Percentiles rank a stretch among this genome's conserved stretches.
Conservation (phyloP, 2,329 filamentous ascomycete species). For the Plectosphaerella plurivora region DNA sequence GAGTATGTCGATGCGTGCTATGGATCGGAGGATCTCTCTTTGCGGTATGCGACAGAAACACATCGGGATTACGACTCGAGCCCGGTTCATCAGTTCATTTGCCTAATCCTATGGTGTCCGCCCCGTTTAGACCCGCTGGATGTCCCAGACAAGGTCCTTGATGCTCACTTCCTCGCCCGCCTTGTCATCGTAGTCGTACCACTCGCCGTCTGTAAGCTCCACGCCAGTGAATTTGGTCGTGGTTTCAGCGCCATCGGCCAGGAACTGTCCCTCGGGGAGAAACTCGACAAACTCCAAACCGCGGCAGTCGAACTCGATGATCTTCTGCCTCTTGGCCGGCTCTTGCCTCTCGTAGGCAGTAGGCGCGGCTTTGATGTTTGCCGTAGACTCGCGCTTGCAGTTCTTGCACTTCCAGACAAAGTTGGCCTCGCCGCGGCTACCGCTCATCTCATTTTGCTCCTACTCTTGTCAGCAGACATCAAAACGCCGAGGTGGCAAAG, state of each 20-base stretch:
- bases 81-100: background rate
- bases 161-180: slow-evolving; percentile 87
- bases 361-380: slow-evolving; percentile 73
- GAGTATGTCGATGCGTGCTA: no score
- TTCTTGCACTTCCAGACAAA: slow-evolving; percentile 99
- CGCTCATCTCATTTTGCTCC: slow-evolving; percentile 88
- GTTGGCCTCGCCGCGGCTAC: slow-evolving; percentile 92
- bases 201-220: slow-evolving; percentile 84
- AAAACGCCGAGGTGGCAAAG: background rate
- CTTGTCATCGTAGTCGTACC: slow-evolving; percentile 98
- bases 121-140: slow-evolving; percentile 62
- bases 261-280: slow-evolving; percentile 89
- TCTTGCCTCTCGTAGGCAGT: slow-evolving; percentile 66
- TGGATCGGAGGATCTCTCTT: no score
- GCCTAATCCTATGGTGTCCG: background rate
- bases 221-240: slow-evolving; percentile 76
- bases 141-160: slow-evolving; percentile 83
- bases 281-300: slow-evolving; percentile 91
- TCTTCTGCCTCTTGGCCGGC: slow-evolving; percentile 69
- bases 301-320: slow-evolving; percentile 90
- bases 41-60: no score
- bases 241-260: slow-evolving; percentile 77
- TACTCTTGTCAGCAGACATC: slow-evolving; percentile 25
- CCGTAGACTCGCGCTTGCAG: slow-evolving; percentile 90
- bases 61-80: no score